phyloP scores from a whole-genome alignment of 768 basidiomycete genomes.

The Lyophyllum decastes region DNA sequence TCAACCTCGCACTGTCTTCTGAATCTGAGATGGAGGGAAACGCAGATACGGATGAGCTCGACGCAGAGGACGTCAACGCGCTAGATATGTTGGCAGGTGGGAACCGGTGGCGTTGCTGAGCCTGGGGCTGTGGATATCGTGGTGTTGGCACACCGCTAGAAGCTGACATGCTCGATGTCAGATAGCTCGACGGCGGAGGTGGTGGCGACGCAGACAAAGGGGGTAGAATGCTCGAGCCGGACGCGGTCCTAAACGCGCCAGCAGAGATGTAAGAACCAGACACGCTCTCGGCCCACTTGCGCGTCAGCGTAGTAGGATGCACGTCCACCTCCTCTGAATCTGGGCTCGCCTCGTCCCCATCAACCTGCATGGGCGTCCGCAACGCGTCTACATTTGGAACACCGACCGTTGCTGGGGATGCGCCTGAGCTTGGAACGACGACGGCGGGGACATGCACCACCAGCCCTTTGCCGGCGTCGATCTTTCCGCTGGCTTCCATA shows the following conservation, averaged over 20 bases:
- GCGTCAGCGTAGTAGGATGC: conserved; percentile 31
- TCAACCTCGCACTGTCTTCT: conserved; percentile 1
- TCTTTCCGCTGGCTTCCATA: background rate
- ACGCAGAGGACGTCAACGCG: background rate
- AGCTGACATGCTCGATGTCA: background rate
- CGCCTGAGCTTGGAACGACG: conserved; percentile 2
- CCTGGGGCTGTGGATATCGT: background rate
- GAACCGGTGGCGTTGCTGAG: background rate
- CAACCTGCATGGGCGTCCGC: conserved; percentile 26
- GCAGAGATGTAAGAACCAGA: conserved; percentile 28
- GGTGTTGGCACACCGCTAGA: background rate
- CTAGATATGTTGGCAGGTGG: background rate
- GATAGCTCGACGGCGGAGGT: background rate
- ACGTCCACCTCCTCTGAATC: background rate
- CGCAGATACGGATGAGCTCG: conserved; percentile 6
- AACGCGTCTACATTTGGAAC: background rate
- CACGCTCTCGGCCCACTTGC: conserved; percentile 49
- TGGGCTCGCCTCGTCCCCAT: conserved; percentile 11
- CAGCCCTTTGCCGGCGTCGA: conserved; percentile 3
- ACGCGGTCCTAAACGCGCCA: background rate
- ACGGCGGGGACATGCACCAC: conserved; percentile 31
- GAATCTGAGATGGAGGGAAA: conserved; percentile 17
- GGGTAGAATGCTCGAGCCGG: background rate
- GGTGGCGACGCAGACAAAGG: background rate
- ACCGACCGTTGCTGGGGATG: background rate